Base-by-base conservation (phyloP, 768 basidiomycete genomes). In the Boletus sensibilis region DNA sequence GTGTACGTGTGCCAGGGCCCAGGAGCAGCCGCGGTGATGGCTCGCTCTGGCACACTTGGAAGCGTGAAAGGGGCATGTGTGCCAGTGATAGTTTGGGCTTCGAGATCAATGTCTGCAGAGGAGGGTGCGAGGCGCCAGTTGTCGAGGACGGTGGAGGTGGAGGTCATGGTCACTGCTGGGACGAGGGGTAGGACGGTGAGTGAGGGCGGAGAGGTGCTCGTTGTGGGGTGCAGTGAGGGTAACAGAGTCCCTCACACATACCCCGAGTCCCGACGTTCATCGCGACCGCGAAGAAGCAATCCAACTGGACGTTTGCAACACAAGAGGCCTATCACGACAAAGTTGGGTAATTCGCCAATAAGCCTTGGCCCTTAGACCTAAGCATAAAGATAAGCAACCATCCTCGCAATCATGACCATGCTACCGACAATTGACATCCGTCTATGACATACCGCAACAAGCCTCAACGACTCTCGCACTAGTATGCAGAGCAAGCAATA, bases 81-180 rank as follows among this genome's bases (percentile, higher is more conserved):
- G 8, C 62, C 56, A 5, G 49, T 59, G 18, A 65, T 38, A 16
- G 21, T 14, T 46, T 62, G 64, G 10, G 52, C 58, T 46, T 63
- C 61, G 21, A 63, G 23, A 42, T 66, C 65, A 20, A 55, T 20
- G 29, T 55, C 31, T 25, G 39, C 42, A 39, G 58, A 35, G 41
- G 35, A 40, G 13, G 64, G 53, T 33, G 44, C 20, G 37, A 43
- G 42, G 20, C 33, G 52, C 61, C 64, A 66, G 25, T 37, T 51
- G 44, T 58, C 61, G n/a, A 46, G 23, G 13, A 66, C 56, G n/a
- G 27, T 58, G 23, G 23, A 56, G 25, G 33, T 48, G n/a, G 45
- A 31, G 38, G 44, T 38, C 53, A 58, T 61, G 44, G 52, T 35
- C 3, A 33, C 34, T 38, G 38, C 18, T 16, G 14, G 18, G 18